These are phyloP conservation scores for Tuber microsphaerosporum DNA, from an alignment of 495 filamentous ascomycete species.

Conservation along the genomic window DNA sequence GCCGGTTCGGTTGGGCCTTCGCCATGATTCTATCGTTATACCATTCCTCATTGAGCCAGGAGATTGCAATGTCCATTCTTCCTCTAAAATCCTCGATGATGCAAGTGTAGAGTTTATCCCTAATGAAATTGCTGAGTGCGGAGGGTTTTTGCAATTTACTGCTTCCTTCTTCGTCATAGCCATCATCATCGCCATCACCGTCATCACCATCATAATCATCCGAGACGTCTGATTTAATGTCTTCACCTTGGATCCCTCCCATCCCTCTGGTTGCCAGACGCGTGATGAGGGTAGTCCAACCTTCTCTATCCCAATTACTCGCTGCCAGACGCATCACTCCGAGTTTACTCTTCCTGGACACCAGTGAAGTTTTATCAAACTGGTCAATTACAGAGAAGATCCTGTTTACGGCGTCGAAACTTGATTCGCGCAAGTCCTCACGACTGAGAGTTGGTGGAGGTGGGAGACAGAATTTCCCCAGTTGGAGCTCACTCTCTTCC, in stretches of 20 bases:
- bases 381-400: slow-evolving; percentile 69
- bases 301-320: slow-evolving; percentile 76
- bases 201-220: slow-evolving; percentile 4
- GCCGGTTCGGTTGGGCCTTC: slow-evolving; percentile 45
- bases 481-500: slow-evolving; percentile 36
- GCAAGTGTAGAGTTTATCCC: slow-evolving; percentile 72
- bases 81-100: slow-evolving; percentile 83
- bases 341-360: slow-evolving; percentile 39
- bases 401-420: slow-evolving; percentile 61
- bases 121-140: slow-evolving; percentile 52
- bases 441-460: slow-evolving; percentile 65
- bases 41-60: slow-evolving; percentile 97
- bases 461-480: slow-evolving; percentile 60
- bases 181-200: slow-evolving; percentile 6
- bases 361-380: slow-evolving; percentile 56
- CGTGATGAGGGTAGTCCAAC: slow-evolving; percentile 81
- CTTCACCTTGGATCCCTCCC: slow-evolving; percentile 55
- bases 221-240: slow-evolving; percentile 26
- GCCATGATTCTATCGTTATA: slow-evolving; percentile 73
- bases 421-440: slow-evolving; percentile 59
- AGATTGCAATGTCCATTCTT: slow-evolving; percentile 75
- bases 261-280: slow-evolving; percentile 76
- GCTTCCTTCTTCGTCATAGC: slow-evolving; percentile 34
- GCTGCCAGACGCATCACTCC: slow-evolving; percentile 81
- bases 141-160: slow-evolving; percentile 28